Base-by-base conservation (phyloP, 2,329 filamentous ascomycete genomes). In the Nothopassalora personata region DNA sequence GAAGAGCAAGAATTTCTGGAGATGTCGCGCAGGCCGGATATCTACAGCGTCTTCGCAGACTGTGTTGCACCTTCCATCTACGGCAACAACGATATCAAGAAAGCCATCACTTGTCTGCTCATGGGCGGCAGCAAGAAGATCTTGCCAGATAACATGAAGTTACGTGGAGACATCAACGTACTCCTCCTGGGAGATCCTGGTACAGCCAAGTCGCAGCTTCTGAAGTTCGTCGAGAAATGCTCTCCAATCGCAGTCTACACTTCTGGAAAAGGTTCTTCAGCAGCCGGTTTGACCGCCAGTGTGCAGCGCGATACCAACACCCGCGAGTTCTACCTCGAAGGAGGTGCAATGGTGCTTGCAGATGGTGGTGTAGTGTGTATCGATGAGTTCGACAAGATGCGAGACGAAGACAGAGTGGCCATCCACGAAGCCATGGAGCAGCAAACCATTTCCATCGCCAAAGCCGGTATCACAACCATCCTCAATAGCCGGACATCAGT, bases 381-480 rank as follows among this genome's bases (percentile, higher is more conserved):
- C 68, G 94, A 99, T 72, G 94, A 99, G 76, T 99, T 99, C 72
- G 94, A 99, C 79, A 99, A 99, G 81, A 99, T 99, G 94, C 84
- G 94, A 63, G 94, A 99, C 72, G 94, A 99, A 74, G 94, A 99
- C 69, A 85, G 94, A 67, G 94, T 97, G 6, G 94, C 94, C 1
- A 99, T 99, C 66, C 94, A 99, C 81, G 94, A 99, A 83, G 94
- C 94, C 59, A 99, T 99, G 94, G 94, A 99, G 74, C 94, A 99
- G 77, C 94, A 99, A 75, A 99, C 94, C 0, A 99, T 99, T 61
- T 97, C 94, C 10, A 97, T 99, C 68, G 94, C 94, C 64, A 97
- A 99, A 77, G 94, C 94, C 0, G 94, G 94, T 68, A 99, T 99
- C 71, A 99, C 94, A 0, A 99, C 94, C 0, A 97, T 99, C 64